A percentile compares a stretch with the other conserved stretches of the same genome.
These are phyloP conservation scores for Zygoascus biomembranicola DNA, from an alignment of 805 yeast species.

Conservation along the genomic window DNA sequence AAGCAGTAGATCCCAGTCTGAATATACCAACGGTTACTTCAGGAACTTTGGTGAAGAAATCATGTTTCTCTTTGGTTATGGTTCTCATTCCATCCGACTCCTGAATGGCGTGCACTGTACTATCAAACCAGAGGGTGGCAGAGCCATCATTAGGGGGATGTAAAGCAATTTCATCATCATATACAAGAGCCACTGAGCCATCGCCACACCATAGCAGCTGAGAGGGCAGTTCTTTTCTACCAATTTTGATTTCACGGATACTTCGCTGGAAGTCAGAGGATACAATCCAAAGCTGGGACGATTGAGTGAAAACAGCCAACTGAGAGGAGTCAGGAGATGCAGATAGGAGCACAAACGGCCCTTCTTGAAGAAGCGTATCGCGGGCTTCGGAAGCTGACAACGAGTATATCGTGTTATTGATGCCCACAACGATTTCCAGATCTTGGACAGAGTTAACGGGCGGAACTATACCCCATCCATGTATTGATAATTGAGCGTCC, in stretches of 20 bases:
- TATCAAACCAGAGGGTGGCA: slow-evolving; percentile 27
- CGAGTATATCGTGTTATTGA: slow-evolving; percentile 16
- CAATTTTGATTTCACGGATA: slow-evolving; percentile 37
- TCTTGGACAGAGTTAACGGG: slow-evolving; percentile 20
- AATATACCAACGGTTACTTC: slow-evolving; percentile 52
- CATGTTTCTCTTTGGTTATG: slow-evolving; percentile 48
- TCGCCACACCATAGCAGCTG: slow-evolving; percentile 76
- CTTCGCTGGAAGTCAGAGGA: slow-evolving; percentile 39
- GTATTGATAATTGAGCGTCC: slow-evolving; percentile 10
- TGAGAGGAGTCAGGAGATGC: slow-evolving; percentile 50
- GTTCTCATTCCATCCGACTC: slow-evolving; percentile 65
- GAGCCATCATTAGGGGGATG: slow-evolving; percentile 50
- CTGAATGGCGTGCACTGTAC: slow-evolving; percentile 35
- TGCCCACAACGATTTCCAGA: slow-evolving; percentile 25
- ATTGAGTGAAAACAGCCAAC: slow-evolving; percentile 41
- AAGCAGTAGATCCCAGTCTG: slow-evolving; percentile 73
- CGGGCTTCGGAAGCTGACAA: slow-evolving; percentile 24
- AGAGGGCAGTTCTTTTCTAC: slow-evolving; percentile 30
- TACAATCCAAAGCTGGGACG: slow-evolving; percentile 41
- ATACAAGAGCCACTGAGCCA: slow-evolving; percentile 61
- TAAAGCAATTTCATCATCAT: slow-evolving; percentile 54
- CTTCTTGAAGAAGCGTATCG: slow-evolving; percentile 38
- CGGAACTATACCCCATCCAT: slow-evolving; percentile 26
- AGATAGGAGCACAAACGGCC: slow-evolving; percentile 37
- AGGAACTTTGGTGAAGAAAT: slow-evolving; percentile 58